Percentiles rank a stretch among this genome's conserved stretches.
Conservation (phyloP, 768 basidiomycete species). For the Lentinula aciculospora region DNA sequence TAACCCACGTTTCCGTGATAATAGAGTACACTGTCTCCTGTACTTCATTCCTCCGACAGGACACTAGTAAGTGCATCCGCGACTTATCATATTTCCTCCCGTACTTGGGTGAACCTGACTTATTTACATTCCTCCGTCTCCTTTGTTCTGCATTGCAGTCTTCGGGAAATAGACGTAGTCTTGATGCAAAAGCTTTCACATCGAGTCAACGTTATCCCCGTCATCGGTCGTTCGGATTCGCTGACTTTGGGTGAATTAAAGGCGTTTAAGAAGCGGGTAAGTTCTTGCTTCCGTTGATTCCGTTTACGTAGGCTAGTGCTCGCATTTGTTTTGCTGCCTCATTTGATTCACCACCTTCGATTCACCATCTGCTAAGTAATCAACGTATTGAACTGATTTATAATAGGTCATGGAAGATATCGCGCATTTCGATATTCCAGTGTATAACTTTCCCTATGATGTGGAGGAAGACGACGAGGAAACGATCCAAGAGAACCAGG, state of each 20-base stretch:
- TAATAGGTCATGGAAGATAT: slow-evolving; percentile 88
- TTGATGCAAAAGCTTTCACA: slow-evolving; percentile 87
- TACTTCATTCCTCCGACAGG: slow-evolving; percentile 92
- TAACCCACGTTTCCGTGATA: slow-evolving; percentile 88
- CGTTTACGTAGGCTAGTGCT: slow-evolving; percentile 2
- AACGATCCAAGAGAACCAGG: slow-evolving; percentile 84
- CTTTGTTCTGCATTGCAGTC: slow-evolving; percentile 23
- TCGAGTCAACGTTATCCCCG: slow-evolving; percentile 91
- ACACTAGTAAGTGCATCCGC: slow-evolving; percentile 54
- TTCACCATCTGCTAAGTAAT: neutral
- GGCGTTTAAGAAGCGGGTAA: slow-evolving; percentile 77
- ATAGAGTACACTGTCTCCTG: slow-evolving; percentile 79
- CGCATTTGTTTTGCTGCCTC: neutral
- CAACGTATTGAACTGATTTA: neutral
- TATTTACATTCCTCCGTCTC: neutral
- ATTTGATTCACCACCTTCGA: neutral
- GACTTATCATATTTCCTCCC: neutral
- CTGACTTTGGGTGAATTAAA: slow-evolving; percentile 75
- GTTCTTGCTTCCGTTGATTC: slow-evolving; percentile 13
- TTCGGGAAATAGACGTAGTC: slow-evolving; percentile 91
- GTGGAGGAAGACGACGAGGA: slow-evolving; percentile 92
- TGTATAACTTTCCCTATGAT: slow-evolving; percentile 94
- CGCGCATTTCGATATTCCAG: slow-evolving; percentile 81
- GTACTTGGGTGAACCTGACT: slow-evolving; percentile 4
- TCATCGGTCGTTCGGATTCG: slow-evolving; percentile 86